phyloP scores from a whole-genome alignment of 1,284 basidiomycete species.

The Pulveroboletus sp. region DNA sequence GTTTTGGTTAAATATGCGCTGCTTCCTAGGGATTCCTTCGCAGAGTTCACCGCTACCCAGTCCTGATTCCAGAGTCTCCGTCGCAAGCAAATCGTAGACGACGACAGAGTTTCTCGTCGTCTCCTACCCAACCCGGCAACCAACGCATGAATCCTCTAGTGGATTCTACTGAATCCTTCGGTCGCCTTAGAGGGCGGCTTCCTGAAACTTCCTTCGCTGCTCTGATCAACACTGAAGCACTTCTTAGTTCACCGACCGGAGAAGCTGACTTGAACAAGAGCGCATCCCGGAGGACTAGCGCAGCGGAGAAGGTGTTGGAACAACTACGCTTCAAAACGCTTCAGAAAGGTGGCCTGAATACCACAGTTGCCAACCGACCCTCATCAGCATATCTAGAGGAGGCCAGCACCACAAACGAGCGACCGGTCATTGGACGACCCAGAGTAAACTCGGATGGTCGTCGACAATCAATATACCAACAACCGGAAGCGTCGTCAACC shows the following conservation, averaged over 20 bases:
- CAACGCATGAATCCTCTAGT: conserved; percentile 28
- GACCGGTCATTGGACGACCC: conserved; percentile 18
- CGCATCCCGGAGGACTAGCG: conserved; percentile 47
- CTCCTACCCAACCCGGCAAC: conserved; percentile 29
- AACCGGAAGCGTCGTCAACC: conserved; percentile 24
- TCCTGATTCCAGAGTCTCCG: conserved; percentile 53
- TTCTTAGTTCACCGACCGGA: conserved; percentile 26
- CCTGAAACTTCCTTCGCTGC: conserved; percentile 29
- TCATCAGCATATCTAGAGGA: conserved; percentile 25
- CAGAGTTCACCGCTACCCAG: conserved; percentile 90
- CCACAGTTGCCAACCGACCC: conserved; percentile 29
- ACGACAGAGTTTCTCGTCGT: conserved; percentile 44
- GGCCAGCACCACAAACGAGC: conserved; percentile 17
- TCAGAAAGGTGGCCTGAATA: conserved; percentile 39
- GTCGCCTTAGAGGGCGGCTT: conserved; percentile 36
- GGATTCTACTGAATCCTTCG: conserved; percentile 29
- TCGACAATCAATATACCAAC: conserved; percentile 29
- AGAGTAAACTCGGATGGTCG: conserved; percentile 36
- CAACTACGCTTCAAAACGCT: conserved; percentile 55
- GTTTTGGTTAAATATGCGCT: neutral
- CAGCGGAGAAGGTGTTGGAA: conserved; percentile 59
- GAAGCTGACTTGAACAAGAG: conserved; percentile 19
- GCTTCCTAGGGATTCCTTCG: conserved; percentile 81
- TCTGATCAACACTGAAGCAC: conserved; percentile 35
- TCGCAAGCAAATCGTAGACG: conserved; percentile 40